A percentile compares a stretch with the other conserved stretches of the same genome.
These are phyloP conservation scores for Neurospora sublineolata DNA, from an alignment of 495 filamentous ascomycete genomes.

Conservation along the genomic window DNA sequence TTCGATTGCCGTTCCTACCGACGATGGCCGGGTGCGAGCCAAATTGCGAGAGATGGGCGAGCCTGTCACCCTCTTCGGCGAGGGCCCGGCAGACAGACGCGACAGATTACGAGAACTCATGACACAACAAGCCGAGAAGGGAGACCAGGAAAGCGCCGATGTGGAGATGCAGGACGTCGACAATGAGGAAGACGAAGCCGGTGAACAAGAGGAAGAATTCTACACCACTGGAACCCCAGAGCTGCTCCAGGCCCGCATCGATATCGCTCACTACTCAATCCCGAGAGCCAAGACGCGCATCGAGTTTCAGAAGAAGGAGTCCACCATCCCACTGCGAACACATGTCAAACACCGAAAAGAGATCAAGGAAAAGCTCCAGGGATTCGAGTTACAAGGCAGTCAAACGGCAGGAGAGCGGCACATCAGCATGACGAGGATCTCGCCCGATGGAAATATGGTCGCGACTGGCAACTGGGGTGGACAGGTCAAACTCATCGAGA, in stretches of 20 bases:
- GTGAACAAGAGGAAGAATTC: slow-evolving; percentile 85
- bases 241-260: slow-evolving; percentile 63
- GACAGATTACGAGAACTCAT: slow-evolving; percentile 79
- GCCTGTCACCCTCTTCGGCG: slow-evolving; percentile 90
- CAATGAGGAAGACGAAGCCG: slow-evolving; percentile 53
- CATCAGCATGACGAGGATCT: slow-evolving; percentile 80
- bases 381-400: slow-evolving; percentile 81
- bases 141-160: slow-evolving; percentile 42
- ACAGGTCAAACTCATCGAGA: slow-evolving; percentile 69
- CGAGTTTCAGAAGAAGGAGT: slow-evolving; percentile 63
- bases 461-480: slow-evolving; percentile 90
- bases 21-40: slow-evolving; percentile 75
- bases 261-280: slow-evolving; percentile 77
- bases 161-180: slow-evolving; percentile 52
- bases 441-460: slow-evolving; percentile 71
- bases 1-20: slow-evolving; percentile 87
- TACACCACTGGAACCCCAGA: slow-evolving; percentile 74
- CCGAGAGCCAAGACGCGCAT: slow-evolving; percentile 70
- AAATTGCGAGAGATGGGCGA: slow-evolving; percentile 75
- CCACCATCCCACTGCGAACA: slow-evolving; percentile 69
- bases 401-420: slow-evolving; percentile 87
- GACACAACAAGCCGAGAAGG: slow-evolving; percentile 55
- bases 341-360: slow-evolving; percentile 84
- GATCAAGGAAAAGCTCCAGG: slow-evolving; percentile 71
- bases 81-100: slow-evolving; percentile 75